Evolutionary conservation across 208 protist genomes (phyloP).

Genomic region (Wallacemonas collosoma): DNA sequence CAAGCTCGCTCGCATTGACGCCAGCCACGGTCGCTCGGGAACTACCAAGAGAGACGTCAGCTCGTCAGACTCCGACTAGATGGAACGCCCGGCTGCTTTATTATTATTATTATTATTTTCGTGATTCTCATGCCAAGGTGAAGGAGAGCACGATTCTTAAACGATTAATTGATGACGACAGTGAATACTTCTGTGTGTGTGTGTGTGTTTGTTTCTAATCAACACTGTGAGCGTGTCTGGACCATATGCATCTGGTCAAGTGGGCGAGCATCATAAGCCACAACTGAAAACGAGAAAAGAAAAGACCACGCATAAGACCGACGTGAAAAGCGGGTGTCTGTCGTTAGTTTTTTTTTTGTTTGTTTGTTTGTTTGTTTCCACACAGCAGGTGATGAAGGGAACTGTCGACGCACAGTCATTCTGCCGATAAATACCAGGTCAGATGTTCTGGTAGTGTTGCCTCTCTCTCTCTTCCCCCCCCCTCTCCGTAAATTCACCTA

Average conservation of each 20-base stretch:
- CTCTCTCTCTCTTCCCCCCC: not conserved
- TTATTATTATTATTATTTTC: not conserved
- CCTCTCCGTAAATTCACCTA: not conserved
- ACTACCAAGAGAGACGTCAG: conserved; percentile 10
- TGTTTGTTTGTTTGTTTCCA: too few relatives aligned
- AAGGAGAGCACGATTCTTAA: not conserved
- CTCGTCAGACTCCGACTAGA: conserved; percentile 12
- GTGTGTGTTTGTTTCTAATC: conserved; percentile 1
- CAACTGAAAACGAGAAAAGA: too few relatives aligned
- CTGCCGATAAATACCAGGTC: too few relatives aligned
- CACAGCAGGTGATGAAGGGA: too few relatives aligned
- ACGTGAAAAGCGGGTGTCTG: too few relatives aligned
- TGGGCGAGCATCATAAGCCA: too few relatives aligned
- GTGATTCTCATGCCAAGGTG: too few relatives aligned
- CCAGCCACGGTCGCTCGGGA: conserved; percentile 25
- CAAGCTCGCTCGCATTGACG: conserved; percentile 76
- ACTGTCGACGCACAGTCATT: too few relatives aligned
- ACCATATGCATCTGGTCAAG: too few relatives aligned
- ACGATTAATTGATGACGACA: conserved; percentile 2
- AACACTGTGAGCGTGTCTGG: not conserved
- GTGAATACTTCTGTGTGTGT: not conserved
- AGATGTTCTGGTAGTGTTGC: not conserved
- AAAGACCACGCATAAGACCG: too few relatives aligned
- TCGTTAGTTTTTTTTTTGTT: too few relatives aligned
- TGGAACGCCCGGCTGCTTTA: not conserved